A percentile compares a stretch with the other conserved stretches of the same genome.
Evolutionary conservation across 2,329 filamentous ascomycete species (phyloP).

Genomic region (Clonostachys chloroleuca): DNA sequence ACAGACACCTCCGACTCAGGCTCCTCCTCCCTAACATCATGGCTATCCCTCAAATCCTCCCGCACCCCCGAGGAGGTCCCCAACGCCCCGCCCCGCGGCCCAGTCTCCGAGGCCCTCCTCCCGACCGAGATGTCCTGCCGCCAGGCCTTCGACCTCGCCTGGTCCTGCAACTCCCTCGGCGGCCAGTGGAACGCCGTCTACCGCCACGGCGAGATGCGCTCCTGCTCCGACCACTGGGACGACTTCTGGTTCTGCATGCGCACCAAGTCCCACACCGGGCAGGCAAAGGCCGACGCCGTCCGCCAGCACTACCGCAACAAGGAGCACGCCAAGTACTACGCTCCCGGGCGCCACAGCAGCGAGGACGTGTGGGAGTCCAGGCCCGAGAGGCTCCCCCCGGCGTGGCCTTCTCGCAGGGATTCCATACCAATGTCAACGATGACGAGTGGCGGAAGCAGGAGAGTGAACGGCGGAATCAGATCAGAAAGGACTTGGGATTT

Average conservation of each 20-base stretch:
- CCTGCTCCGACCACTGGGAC: slow-evolving; percentile 81
- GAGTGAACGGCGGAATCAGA: slow-evolving; percentile 22
- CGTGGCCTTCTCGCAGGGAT: slow-evolving; percentile 35
- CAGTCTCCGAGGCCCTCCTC: slow-evolving; percentile 65
- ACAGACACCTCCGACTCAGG: not conserved
- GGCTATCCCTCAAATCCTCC: slow-evolving; percentile 26
- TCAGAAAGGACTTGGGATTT: slow-evolving; percentile 23
- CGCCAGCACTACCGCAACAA: slow-evolving; percentile 65
- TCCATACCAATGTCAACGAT: slow-evolving; percentile 31
- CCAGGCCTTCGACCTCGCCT: slow-evolving; percentile 85
- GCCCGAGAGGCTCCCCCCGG: slow-evolving; percentile 51
- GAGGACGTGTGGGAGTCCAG: slow-evolving; percentile 88
- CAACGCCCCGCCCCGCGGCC: slow-evolving; percentile 24
- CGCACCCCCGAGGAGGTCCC: slow-evolving; percentile 8
- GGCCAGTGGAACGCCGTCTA: slow-evolving; percentile 92
- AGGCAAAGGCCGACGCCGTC: slow-evolving; percentile 57
- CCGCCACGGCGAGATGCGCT: slow-evolving; percentile 72
- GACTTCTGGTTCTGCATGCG: slow-evolving; percentile 99
- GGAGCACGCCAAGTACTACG: slow-evolving; percentile 63
- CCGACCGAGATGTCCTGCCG: slow-evolving; percentile 85
- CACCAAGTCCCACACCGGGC: slow-evolving; percentile 57
- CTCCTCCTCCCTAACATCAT: slow-evolving; percentile 14
- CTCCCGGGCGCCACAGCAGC: slow-evolving; percentile 61
- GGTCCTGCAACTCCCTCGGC: slow-evolving; percentile 88
- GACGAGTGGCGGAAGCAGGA: slow-evolving; percentile 34